Conservation (phyloP, 2,329 filamentous ascomycete genomes). For the Alternaria sp. region DNA sequence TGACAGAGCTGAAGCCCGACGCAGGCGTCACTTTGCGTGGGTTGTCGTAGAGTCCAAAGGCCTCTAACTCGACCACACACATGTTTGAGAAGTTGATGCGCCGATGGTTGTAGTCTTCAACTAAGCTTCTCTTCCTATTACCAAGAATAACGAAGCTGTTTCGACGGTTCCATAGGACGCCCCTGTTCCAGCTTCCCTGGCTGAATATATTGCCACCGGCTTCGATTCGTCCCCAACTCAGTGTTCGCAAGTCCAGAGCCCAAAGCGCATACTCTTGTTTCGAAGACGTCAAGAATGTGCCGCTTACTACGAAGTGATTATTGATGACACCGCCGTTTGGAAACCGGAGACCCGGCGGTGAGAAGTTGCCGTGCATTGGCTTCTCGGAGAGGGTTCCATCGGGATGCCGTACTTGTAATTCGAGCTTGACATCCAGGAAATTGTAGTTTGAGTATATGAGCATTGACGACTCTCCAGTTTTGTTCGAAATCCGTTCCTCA, state of each 20-base stretch:
- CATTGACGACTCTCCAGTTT: constrained; percentile 70
- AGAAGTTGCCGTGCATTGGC: constrained; percentile 85
- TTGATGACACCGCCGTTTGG: constrained; percentile 96
- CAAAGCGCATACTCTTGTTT: constrained; percentile 98
- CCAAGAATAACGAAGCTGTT: constrained; percentile 97
- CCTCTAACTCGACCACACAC: constrained; percentile 95
- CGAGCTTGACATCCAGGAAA: constrained; percentile 94
- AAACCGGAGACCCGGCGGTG: constrained; percentile 90
- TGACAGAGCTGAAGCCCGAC: constrained; percentile 85
- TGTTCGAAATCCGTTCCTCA: constrained; percentile 40
- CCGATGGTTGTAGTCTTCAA: constrained; percentile 97
- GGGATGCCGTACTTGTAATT: constrained; percentile 84
- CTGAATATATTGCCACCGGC: constrained; percentile 91
- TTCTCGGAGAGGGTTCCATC: constrained; percentile 87
- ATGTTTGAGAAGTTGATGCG: constrained; percentile 97
- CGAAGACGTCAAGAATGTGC: constrained; percentile 95
- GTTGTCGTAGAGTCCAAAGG: constrained; percentile 97
- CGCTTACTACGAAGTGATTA: constrained; percentile 95
- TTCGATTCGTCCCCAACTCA: constrained; percentile 96
- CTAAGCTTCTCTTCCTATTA: constrained; percentile 89
- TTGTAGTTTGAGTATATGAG: constrained; percentile 99
- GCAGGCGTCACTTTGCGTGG: constrained; percentile 79
- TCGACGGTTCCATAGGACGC: constrained; percentile 88
- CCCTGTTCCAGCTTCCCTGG: constrained; percentile 97
- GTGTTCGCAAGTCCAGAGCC: constrained; percentile 85